Percentiles rank a stretch among this genome's conserved stretches.
Conservation (phyloP, 805 yeast genomes). For the Lipomyces sp. region DNA sequence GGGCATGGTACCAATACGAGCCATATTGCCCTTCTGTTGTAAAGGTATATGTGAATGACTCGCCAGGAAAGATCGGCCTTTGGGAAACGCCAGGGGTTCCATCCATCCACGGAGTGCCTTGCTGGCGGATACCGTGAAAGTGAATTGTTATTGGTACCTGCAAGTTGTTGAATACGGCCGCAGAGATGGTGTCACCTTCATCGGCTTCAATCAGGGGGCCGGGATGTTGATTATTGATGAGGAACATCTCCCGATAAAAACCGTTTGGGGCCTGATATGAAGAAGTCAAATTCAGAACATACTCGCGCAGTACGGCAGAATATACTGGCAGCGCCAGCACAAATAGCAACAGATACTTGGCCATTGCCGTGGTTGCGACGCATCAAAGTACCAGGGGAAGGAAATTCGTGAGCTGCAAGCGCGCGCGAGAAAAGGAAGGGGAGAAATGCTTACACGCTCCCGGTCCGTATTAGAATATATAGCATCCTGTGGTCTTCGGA, state of each 20-base stretch:
- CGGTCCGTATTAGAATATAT: too few species aligned
- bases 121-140: slow-evolving; percentile 58
- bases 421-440: too few species aligned
- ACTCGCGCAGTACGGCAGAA: background rate
- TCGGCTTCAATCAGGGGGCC: slow-evolving; percentile 53
- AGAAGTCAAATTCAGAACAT: slow-evolving; percentile 6
- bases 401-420: too few species aligned
- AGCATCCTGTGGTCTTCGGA: too few species aligned
- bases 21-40: slow-evolving; percentile 52
- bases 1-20: slow-evolving; percentile 62
- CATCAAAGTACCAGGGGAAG: too few species aligned
- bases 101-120: slow-evolving; percentile 55
- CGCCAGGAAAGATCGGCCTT: slow-evolving; percentile 53
- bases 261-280: slow-evolving; percentile 45
- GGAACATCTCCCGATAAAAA: slow-evolving; percentile 45
- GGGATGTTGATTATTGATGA: slow-evolving; percentile 55
- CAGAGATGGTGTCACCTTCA: slow-evolving; percentile 47
- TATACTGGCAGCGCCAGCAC: background rate
- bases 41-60: slow-evolving; percentile 51
- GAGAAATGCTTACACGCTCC: too few species aligned
- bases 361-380: too few species aligned
- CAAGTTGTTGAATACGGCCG: slow-evolving; percentile 50
- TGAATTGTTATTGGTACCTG: slow-evolving; percentile 42
- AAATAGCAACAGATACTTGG: background rate
- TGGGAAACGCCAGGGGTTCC: slow-evolving; percentile 59